Evolutionary conservation across 495 filamentous ascomycete genomes (phyloP), one percentile per base, ranked within the genome.

Genomic region (Wilcoxina mikolae): DNA sequence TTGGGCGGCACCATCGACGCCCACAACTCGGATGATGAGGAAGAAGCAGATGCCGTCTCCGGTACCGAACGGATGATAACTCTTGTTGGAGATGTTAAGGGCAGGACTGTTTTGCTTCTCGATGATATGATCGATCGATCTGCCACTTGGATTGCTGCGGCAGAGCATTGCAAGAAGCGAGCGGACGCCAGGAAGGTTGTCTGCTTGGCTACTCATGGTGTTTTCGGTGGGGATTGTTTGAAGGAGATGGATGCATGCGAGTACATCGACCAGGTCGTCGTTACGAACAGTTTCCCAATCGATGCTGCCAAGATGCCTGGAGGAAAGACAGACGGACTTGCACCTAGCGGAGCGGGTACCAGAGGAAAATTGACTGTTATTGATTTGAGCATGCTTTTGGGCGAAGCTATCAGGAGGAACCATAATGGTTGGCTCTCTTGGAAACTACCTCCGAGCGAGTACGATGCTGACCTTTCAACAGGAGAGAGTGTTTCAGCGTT

Each of bases 81-180:
- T 1, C 73, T 98, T 49, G 93, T 98, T 28, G 91, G 91, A 55
- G 85, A 96, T 58, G 91, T 98, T 51, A 79, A 78, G 60, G 79
- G 83, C 67, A 78, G 82, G 52, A 78, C 85, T 1, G 91, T 95
- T 33, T 82, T 98, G 68, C 84, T 98, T 56, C 83, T 98, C 46
- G 91, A 98, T 71, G 91, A 98, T 69, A 94, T 98, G 85, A 95
- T 98, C 60, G 91, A 98, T 72, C 94, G 94, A 68, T 80, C 86
- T 25, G 87, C 85, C 20, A 93, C 86, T 18, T 98, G 91, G 91
- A 91, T 96, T 60, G 91, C 90, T 7, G 91, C 91, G n/a, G 91
- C 91, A 9, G 91, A 98, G 72, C 95, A 90, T 5, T 89, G 95
- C 1, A 84, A 93, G 51, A 94, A 95, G 75, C 76, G 85, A 57